phyloP scores from a whole-genome alignment of 2,329 filamentous ascomycete genomes.

The Neodidymelliopsis sp. region DNA sequence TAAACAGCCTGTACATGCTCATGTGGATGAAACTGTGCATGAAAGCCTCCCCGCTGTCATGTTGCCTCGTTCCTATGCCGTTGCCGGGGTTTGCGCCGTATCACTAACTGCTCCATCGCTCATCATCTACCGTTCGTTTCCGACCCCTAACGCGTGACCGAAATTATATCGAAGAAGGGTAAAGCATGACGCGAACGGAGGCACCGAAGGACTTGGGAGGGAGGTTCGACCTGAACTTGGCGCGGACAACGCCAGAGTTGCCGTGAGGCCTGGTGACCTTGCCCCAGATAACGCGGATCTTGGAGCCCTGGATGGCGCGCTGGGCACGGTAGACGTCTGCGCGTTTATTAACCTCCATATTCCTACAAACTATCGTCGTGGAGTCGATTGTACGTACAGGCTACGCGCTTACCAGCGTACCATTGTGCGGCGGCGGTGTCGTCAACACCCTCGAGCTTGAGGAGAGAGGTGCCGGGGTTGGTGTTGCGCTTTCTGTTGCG shows the following conservation, averaged over 20 bases:
- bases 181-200: constrained; percentile 95
- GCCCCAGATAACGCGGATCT: constrained; percentile 96
- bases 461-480: constrained; percentile 87
- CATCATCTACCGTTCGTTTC: constrained; percentile 35
- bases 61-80: constrained; percentile 34
- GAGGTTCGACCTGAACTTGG: constrained; percentile 96
- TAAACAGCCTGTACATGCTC: constrained; percentile 49
- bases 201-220: constrained; percentile 88
- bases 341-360: constrained; percentile 20
- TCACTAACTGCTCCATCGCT: constrained; percentile 36
- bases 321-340: constrained; percentile 88
- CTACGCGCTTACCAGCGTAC: constrained; percentile 99
- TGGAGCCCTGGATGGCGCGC: constrained; percentile 94
- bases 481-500: constrained; percentile 76
- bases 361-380: constrained; percentile 1
- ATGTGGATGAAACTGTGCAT: constrained; percentile 45
- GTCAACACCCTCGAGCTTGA: constrained; percentile 99
- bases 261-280: constrained; percentile 97
- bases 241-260: constrained; percentile 97
- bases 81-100: constrained; percentile 39
- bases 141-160: constrained; percentile 39
- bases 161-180: constrained; percentile 94
- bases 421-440: constrained; percentile 85
- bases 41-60: constrained; percentile 41
- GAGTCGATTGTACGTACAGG: constrained; percentile 59